Evolutionary conservation across 192 early-diverging fungal species (phyloP).

Genomic region (Helicostylum pulchrum): DNA sequence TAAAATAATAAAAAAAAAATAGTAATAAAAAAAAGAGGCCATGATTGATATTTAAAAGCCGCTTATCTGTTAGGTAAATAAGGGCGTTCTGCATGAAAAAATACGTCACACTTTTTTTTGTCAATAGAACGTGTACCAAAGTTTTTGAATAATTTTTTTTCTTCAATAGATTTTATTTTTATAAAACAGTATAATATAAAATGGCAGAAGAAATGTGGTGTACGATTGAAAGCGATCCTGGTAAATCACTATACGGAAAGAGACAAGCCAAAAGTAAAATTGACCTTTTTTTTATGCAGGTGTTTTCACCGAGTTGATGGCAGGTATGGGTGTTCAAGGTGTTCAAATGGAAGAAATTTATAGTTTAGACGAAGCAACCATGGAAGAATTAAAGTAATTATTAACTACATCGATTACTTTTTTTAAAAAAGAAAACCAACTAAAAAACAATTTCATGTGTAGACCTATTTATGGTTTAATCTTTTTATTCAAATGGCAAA

Average conservation of each 20-base stretch:
- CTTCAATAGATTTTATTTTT: too few relatives aligned
- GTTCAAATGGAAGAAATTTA: conserved; percentile 80
- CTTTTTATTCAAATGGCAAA: conserved; percentile 81
- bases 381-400: conserved; percentile 60
- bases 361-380: conserved; percentile 60
- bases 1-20: too few relatives aligned
- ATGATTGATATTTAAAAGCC: too few relatives aligned
- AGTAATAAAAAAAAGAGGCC: too few relatives aligned
- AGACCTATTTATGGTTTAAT: conserved; percentile 76
- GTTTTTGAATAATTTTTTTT: too few relatives aligned
- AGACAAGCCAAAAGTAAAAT: neutral
- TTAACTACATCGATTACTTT: neutral
- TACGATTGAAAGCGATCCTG: conserved; percentile 85
- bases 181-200: too few relatives aligned
- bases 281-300: conserved; percentile 33
- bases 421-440: neutral
- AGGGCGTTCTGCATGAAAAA: too few relatives aligned
- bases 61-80: too few relatives aligned
- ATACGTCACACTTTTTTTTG: too few relatives aligned
- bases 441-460: neutral
- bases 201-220: conserved; percentile 51
- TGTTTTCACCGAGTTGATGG: conserved; percentile 81
- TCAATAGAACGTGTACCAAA: too few relatives aligned
- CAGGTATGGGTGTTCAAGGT: conserved; percentile 66
- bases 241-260: conserved; percentile 23